Conservation (phyloP, 2,329 filamentous ascomycete species). For the Xylaria polymorpha region DNA sequence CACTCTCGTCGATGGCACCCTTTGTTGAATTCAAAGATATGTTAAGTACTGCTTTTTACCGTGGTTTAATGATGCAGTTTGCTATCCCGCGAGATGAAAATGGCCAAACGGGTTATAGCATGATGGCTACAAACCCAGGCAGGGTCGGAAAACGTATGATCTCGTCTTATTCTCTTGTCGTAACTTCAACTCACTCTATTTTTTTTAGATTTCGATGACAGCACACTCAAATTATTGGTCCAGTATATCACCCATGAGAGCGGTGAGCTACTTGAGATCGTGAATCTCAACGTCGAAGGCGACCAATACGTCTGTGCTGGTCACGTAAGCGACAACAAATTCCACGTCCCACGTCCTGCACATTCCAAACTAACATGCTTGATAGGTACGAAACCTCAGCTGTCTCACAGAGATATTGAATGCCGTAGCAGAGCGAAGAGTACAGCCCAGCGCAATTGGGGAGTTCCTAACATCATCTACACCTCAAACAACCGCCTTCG, state of each 20-base stretch:
- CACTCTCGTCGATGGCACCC: conserved; percentile 23
- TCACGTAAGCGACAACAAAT: conserved; percentile 25
- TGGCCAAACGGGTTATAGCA: conserved; percentile 34
- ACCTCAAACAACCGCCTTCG: conserved; percentile 16
- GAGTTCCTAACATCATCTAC: conserved; percentile 21
- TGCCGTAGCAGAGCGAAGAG: conserved; percentile 22
- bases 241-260: conserved; percentile 26
- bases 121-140: conserved; percentile 36
- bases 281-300: conserved; percentile 35
- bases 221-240: conserved; percentile 23
- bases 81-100: conserved; percentile 31
- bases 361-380: conserved; percentile 3
- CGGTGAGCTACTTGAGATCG: conserved; percentile 35
- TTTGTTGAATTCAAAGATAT: conserved; percentile 32
- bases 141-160: conserved; percentile 33
- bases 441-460: conserved; percentile 14
- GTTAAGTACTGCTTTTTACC: conserved; percentile 30
- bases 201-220: conserved; percentile 29
- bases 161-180: not conserved
- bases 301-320: conserved; percentile 39
- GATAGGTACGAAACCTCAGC: conserved; percentile 35
- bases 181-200: conserved; percentile 16
- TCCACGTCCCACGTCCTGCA: not conserved
- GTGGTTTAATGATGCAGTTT: conserved; percentile 37
- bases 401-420: conserved; percentile 29